Conservation (phyloP, 1,284 basidiomycete genomes). For the Ganoderma resinaceum region DNA sequence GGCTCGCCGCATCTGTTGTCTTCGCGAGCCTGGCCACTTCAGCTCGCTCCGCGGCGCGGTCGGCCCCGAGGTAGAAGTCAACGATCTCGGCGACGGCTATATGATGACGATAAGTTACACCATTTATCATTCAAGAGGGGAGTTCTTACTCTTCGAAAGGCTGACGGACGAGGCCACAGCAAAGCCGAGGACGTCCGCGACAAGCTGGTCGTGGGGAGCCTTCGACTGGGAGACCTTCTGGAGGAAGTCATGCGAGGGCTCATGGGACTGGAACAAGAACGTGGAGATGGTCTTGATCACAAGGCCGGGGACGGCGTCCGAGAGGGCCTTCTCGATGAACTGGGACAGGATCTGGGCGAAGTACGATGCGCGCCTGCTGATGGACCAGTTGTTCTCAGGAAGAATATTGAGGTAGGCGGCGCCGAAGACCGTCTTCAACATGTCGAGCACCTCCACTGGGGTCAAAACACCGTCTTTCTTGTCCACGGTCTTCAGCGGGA, state of each 20-base stretch:
- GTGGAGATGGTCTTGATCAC: constrained; percentile 16
- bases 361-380: constrained; percentile 54
- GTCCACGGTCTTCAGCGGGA: constrained; percentile 64
- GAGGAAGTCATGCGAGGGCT: constrained; percentile 52
- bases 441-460: constrained; percentile 55
- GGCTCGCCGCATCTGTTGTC: constrained; percentile 43
- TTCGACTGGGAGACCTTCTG: constrained; percentile 48
- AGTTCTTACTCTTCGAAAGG: constrained; percentile 51
- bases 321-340: constrained; percentile 51
- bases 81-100: constrained; percentile 61
- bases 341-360: constrained; percentile 50
- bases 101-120: neutral
- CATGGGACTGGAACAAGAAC: constrained; percentile 38
- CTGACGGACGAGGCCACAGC: constrained; percentile 55
- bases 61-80: constrained; percentile 65
- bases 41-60: constrained; percentile 46
- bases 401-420: constrained; percentile 68
- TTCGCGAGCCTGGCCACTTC: constrained; percentile 52
- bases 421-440: constrained; percentile 50
- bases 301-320: constrained; percentile 29
- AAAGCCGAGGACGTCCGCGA: constrained; percentile 55
- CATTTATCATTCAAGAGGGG: constrained; percentile 44
- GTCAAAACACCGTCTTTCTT: constrained; percentile 56
- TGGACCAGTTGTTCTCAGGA: constrained; percentile 62
- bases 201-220: constrained; percentile 49